Evolutionary conservation across 2,329 filamentous ascomycete species (phyloP).

Genomic region (Aspergillus sp.): DNA sequence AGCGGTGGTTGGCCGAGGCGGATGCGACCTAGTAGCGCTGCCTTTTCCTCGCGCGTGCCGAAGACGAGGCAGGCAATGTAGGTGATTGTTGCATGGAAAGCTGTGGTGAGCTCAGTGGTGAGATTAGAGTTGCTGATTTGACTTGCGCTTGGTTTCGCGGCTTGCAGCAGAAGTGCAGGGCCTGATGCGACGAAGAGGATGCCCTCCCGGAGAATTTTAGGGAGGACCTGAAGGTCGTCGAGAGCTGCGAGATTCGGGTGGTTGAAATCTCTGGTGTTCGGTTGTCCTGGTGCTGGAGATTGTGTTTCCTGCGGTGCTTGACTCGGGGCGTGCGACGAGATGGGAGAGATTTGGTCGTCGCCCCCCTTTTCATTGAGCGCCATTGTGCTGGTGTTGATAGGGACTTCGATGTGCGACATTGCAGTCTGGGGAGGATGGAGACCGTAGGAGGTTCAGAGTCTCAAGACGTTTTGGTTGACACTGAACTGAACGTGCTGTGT

Average conservation of each 20-base stretch:
- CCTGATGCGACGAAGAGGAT: conserved; percentile 37
- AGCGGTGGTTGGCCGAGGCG: conserved; percentile 23
- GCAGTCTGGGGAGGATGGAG: not conserved
- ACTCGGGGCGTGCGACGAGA: conserved; percentile 9
- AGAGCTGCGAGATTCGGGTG: conserved; percentile 29
- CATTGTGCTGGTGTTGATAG: not conserved
- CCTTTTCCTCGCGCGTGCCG: conserved; percentile 30
- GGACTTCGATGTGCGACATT: not conserved
- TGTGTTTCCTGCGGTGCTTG: not conserved
- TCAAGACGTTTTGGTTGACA: not conserved
- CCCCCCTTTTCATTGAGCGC: conserved; percentile 12
- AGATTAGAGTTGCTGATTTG: conserved; percentile 18
- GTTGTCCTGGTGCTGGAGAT: conserved; percentile 2
- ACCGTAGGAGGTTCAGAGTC: no score
- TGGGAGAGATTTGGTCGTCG: conserved; percentile 12
- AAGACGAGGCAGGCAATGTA: conserved; percentile 38
- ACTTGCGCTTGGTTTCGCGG: conserved; percentile 26
- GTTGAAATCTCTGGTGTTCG: conserved; percentile 3
- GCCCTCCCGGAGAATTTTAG: conserved; percentile 37
- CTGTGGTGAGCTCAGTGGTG: conserved; percentile 27
- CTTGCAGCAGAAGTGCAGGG: conserved; percentile 35
- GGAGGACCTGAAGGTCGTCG: conserved; percentile 34
- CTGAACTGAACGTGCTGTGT: not conserved
- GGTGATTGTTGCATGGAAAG: conserved; percentile 31
- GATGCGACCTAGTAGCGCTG: conserved; percentile 28